Percentiles rank a stretch among this genome's conserved stretches.
Conservation (phyloP, 2,329 filamentous ascomycete genomes). For the Aquanectria penicillioides region DNA sequence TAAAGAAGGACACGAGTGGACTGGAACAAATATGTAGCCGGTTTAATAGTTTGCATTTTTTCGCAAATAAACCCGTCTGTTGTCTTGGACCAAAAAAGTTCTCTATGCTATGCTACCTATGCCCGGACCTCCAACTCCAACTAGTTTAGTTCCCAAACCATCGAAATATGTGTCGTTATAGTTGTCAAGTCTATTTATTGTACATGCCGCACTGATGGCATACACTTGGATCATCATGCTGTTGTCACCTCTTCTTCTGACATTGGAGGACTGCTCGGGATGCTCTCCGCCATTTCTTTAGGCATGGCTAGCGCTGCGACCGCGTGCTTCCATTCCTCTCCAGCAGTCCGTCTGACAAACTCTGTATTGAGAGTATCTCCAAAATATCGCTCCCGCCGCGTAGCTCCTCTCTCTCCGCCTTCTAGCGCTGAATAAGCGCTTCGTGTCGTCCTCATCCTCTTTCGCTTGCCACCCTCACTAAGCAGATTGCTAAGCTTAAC, state of each 20-base stretch:
- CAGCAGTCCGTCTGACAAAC: conserved; percentile 73
- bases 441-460: conserved; percentile 74
- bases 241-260: conserved; percentile 25
- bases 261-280: conserved; percentile 27
- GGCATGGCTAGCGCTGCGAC: conserved; percentile 23
- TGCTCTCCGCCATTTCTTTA: conserved; percentile 25
- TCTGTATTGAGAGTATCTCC: conserved; percentile 66
- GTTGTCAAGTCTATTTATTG: conserved; percentile 12
- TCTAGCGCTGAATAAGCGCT: conserved; percentile 81
- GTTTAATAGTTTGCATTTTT: conserved; percentile 20
- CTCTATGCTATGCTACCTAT: conserved; percentile 19
- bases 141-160: conserved; percentile 8
- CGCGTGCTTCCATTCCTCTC: conserved; percentile 51
- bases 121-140: conserved; percentile 21
- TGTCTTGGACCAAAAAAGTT: no score
- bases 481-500: conserved; percentile 69
- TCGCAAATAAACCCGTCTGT: conserved; percentile 1
- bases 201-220: not conserved
- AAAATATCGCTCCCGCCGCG: conserved; percentile 79
- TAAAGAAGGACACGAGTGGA: not conserved
- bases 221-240: conserved; percentile 3
- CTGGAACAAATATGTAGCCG: conserved; percentile 5
- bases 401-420: conserved; percentile 73
- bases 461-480: conserved; percentile 63
- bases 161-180: conserved; percentile 21